Evolutionary conservation across 257 asterid genomes (phyloP), one percentile per base, ranked within the genome.

Genomic region (Ilex asprella): DNA sequence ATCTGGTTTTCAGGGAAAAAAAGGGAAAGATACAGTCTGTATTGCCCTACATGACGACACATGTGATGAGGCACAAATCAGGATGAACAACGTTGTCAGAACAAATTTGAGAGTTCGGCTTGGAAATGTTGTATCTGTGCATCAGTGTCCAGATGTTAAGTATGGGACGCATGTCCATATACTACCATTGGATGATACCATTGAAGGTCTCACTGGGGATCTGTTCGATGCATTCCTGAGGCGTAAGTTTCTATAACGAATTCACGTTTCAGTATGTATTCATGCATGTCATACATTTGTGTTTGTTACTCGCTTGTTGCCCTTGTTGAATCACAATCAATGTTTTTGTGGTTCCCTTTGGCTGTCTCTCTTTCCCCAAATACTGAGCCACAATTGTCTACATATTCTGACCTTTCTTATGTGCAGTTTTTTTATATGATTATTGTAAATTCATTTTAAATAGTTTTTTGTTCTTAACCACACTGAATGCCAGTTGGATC

Each of bases 81-180:
- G 89, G 63, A 80, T 85, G 87, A 85, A 85, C 70, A 85, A 85
- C 78, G 94, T 85, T 70, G 94, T 82, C 50, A 76, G 94, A 56
- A 74, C 13, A 76, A 85, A 85, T 67, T 85, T 82, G 32, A 74
- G 81, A 70, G 84, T 85, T 64, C 70, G 89, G 61, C 83, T 85
- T 1, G 93, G 89, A 71, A 89, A 85, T 68, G 93, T 85, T 59
- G 82, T 85, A 39, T 85, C 93, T 63, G 85, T 85, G 39, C 93
- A 85, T 66, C 85, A 76, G 56, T 82, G 89, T 64, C 67, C 87
- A 65, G 89, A 85, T 61, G 86, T 85, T 55, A 82, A 75, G 63
- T 79, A 80, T 54, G 89, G 86, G 39, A 82, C 70, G 61, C 80
- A 84, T 16, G 82, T 82, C 31, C 86, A 82, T 77, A 80, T 80